Conservation (phyloP, 106 monocot genomes). For the Alisma plantagoaquatica region DNA sequence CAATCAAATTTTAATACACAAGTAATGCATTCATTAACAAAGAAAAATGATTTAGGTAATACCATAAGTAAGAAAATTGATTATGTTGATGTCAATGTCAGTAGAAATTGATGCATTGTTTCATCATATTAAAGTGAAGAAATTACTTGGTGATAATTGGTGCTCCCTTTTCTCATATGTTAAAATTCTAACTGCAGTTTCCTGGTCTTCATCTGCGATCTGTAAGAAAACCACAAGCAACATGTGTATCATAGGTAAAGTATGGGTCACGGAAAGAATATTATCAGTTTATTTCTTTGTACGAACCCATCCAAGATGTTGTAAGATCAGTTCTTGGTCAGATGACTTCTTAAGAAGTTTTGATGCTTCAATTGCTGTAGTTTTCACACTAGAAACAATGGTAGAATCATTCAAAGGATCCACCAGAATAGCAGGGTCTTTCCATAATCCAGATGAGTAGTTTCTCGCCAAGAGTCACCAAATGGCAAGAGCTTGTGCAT, state of each 20-base stretch:
- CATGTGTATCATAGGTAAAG: background rate
- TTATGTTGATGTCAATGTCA: too few relatives aligned
- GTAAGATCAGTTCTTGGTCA: constrained; percentile 71
- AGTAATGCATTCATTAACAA: too few relatives aligned
- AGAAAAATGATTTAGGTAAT: background rate
- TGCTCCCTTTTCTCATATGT: constrained; percentile 67
- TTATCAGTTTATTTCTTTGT: constrained; percentile 1
- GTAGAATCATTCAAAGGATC: constrained; percentile 11
- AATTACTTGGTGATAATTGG: constrained; percentile 81
- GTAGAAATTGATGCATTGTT: too few relatives aligned
- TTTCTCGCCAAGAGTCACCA: constrained; percentile 85
- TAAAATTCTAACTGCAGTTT: constrained; percentile 71
- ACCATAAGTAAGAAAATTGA: background rate
- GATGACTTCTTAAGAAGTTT: constrained; percentile 83
- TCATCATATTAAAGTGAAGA: too few relatives aligned
- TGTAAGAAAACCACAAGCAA: constrained; percentile 13
- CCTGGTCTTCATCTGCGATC: constrained; percentile 88
- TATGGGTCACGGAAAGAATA: background rate
- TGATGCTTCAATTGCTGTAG: constrained; percentile 84
- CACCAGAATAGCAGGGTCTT: constrained; percentile 19
- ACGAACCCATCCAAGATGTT: constrained; percentile 95
- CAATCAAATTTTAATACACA: too few relatives aligned
- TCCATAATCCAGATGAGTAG: constrained; percentile 77
- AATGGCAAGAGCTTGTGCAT: constrained; percentile 76
- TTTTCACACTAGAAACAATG: constrained; percentile 30